Base-by-base conservation (phyloP, 345 rosid species). In the Salix udensis region DNA sequence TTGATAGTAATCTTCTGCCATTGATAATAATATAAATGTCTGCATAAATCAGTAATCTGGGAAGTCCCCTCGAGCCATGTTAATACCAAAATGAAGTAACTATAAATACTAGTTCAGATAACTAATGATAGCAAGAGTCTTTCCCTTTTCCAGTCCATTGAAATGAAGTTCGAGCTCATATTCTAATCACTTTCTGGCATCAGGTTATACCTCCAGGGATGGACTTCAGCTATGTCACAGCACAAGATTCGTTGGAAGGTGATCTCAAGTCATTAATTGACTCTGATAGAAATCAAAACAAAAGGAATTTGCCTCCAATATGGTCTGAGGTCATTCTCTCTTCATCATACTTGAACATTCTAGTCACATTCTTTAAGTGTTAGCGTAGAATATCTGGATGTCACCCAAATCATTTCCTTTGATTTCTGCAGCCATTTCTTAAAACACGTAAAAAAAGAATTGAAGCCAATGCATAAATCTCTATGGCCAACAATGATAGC, bases 121-220 rank as follows among this genome's bases (percentile, higher is more conserved):
- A 61, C 52, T 19, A 48, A 42, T 10, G 34, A 15, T 55, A 65
- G 15, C 7, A 48, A 39, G 30, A 15, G 2, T 2, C 48, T 53
- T 42, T 58, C 6, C 30, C 26, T n/a, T 13, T 30, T 44, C 1
- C 36, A 60, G 36, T 66, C n/a, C 50, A 44, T 44, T 13, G 16
- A 44, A 46, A 34, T 65, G 40, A 73, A 42, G 18, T 28, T 46
- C 37, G 23, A 15, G 28, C 50, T 18, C 65, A 58, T 18, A 40
- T 67, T 44, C 31, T 55, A 50, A 62, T 44, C 31, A 2, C n/a
- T 70, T 19, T 37, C 7, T 81, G 76, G 69, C 12, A 50, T 72
- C 77, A 89, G 93, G 91, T 86, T 65, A 88, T 89, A 79, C 93
- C 93, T 34, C 93, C 89, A 13, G 93, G 93, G 31, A 86, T 89